Conservation (phyloP, 768 basidiomycete genomes). For the Lenzites betulinus region DNA sequence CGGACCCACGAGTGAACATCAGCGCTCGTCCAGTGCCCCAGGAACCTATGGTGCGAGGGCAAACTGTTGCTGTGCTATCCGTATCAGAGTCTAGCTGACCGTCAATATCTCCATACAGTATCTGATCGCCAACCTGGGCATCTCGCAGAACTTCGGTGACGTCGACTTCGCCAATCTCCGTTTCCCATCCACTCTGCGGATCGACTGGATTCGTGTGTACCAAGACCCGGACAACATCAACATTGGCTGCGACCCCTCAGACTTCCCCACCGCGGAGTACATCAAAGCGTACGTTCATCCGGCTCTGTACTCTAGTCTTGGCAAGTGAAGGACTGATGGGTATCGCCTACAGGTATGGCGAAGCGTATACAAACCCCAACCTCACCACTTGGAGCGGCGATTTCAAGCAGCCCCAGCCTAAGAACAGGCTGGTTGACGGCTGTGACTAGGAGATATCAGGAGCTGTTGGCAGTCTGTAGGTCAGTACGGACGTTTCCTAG, state of each 20-base stretch:
- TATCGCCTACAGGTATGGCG: conserved; percentile 47
- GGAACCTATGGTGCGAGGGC: conserved; percentile 75
- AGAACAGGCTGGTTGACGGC: conserved; percentile 46
- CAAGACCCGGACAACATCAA: conserved; percentile 52
- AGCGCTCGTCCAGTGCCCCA: conserved; percentile 70
- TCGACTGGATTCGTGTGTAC: conserved; percentile 86
- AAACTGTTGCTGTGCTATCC: not conserved
- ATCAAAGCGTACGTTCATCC: conserved; percentile 59
- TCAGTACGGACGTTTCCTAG: too few species aligned
- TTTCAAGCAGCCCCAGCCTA: conserved; percentile 48
- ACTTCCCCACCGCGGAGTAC: conserved; percentile 75
- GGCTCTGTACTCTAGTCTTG: not conserved
- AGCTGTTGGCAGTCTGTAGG: too few species aligned
- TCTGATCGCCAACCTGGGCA: conserved; percentile 58
- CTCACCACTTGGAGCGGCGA: conserved; percentile 49
- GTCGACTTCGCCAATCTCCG: conserved; percentile 54
- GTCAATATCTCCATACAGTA: conserved; percentile 38
- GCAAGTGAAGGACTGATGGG: not conserved
- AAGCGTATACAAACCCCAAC: conserved; percentile 73
- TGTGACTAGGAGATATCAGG: conserved; percentile 40
- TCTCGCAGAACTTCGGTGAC: conserved; percentile 60
- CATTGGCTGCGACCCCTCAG: conserved; percentile 68
- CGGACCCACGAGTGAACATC: conserved; percentile 59
- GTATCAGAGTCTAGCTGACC: not conserved
- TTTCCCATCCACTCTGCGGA: conserved; percentile 59